Evolutionary conservation across 345 rosid genomes (phyloP).

Genomic region (Clarkia xantiana): DNA sequence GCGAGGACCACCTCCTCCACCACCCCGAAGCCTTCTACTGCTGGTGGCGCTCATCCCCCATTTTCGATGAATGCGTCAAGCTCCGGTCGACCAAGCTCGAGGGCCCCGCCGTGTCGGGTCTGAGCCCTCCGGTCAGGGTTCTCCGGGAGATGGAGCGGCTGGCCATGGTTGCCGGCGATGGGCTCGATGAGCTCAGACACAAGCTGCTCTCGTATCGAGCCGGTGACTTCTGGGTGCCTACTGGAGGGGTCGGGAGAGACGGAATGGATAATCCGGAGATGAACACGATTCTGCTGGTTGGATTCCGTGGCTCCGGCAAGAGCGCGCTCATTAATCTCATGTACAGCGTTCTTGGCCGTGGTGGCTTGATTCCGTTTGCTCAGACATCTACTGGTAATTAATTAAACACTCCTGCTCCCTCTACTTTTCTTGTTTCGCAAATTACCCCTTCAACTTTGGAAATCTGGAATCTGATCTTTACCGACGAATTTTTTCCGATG

Average conservation of each 20-base stretch:
- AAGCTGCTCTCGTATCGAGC: slow-evolving; percentile 30
- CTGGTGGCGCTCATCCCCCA: slow-evolving; percentile 44
- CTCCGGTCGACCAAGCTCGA: slow-evolving; percentile 16
- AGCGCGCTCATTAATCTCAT: slow-evolving; percentile 49
- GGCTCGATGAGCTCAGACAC: slow-evolving; percentile 43
- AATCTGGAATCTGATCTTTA: too few relatives aligned
- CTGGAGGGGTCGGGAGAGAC: slow-evolving; percentile 34
- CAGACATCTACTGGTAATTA: slow-evolving; percentile 34
- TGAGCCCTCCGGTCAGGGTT: slow-evolving; percentile 30
- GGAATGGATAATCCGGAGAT: slow-evolving; percentile 37
- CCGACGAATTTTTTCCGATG: too few relatives aligned
- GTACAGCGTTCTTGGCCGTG: slow-evolving; percentile 52
- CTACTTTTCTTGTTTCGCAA: background rate
- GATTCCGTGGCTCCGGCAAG: slow-evolving; percentile 47
- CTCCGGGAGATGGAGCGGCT: slow-evolving; percentile 42
- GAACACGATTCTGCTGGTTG: slow-evolving; percentile 40
- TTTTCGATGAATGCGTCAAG: slow-evolving; percentile 25
- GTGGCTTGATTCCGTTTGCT: slow-evolving; percentile 40
- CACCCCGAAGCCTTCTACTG: too few relatives aligned
- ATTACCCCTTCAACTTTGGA: too few relatives aligned
- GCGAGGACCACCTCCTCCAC: slow-evolving; percentile 5
- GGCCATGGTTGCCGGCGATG: slow-evolving; percentile 35
- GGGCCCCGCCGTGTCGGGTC: slow-evolving; percentile 9
- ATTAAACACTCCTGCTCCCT: too few relatives aligned
- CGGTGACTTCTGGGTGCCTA: slow-evolving; percentile 54